These are phyloP conservation scores for Calonectria naviculata DNA, from an alignment of 2,329 filamentous ascomycete genomes.

Conservation along the genomic window DNA sequence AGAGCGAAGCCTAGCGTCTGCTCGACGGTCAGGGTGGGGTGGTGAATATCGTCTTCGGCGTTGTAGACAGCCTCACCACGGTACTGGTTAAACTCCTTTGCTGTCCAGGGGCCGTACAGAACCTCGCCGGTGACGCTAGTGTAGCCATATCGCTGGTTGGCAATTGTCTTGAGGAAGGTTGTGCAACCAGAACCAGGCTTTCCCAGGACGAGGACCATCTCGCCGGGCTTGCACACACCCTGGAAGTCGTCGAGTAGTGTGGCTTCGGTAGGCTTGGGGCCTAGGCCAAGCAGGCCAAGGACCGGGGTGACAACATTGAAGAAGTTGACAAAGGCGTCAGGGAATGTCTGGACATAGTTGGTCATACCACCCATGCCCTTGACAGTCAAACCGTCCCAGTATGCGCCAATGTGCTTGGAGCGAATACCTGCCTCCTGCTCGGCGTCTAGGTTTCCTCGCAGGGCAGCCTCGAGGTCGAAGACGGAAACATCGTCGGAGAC, in stretches of 20 bases:
- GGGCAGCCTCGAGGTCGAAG: slow-evolving; percentile 81
- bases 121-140: slow-evolving; percentile 74
- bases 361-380: slow-evolving; percentile 79
- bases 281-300: slow-evolving; percentile 71
- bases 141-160: slow-evolving; percentile 72
- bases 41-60: slow-evolving; percentile 82
- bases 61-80: slow-evolving; percentile 89
- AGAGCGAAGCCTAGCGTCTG: slow-evolving; percentile 89
- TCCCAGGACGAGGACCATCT: slow-evolving; percentile 89
- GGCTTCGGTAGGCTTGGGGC: slow-evolving; percentile 76
- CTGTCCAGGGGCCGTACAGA: slow-evolving; percentile 78
- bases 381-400: slow-evolving; percentile 83
- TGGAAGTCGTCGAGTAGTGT: slow-evolving; percentile 80
- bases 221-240: slow-evolving; percentile 79
- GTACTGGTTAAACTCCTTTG: slow-evolving; percentile 78
- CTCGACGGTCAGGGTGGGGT: slow-evolving; percentile 86
- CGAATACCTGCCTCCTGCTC: slow-evolving; percentile 83
- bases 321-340: slow-evolving; percentile 80
- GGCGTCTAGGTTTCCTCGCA: slow-evolving; percentile 78
- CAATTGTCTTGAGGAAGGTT: slow-evolving; percentile 75
- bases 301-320: slow-evolving; percentile 79
- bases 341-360: slow-evolving; percentile 81
- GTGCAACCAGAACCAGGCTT: slow-evolving; percentile 80
- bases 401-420: slow-evolving; percentile 81
- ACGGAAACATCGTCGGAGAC: slow-evolving; percentile 57